Evolutionary conservation across 1,284 basidiomycete species (phyloP).

Genomic region (Leucoagaricus sp.): DNA sequence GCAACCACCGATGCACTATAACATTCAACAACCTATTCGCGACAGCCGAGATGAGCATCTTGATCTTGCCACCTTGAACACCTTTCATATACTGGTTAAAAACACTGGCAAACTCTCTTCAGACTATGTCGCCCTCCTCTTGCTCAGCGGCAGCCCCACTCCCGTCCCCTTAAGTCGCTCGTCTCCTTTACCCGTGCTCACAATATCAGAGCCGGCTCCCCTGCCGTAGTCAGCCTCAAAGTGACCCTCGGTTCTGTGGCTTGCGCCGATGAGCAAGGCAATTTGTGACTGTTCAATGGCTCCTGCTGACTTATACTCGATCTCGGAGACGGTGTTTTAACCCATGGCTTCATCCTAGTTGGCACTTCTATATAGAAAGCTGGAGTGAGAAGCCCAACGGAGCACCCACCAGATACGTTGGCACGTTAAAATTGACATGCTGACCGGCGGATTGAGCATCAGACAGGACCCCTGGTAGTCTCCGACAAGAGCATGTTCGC

Average conservation of each 20-base stretch:
- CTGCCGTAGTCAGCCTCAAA: conserved; percentile 36
- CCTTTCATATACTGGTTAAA: conserved; percentile 46
- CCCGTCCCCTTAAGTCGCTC: conserved; percentile 56
- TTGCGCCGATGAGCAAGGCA: conserved; percentile 48
- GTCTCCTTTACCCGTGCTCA: conserved; percentile 50
- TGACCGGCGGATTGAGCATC: too few species aligned
- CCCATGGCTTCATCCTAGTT: conserved; percentile 42
- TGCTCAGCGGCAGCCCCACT: conserved; percentile 48
- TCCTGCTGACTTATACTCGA: conserved; percentile 48
- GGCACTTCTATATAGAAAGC: conserved; percentile 29
- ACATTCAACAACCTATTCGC: conserved; percentile 40
- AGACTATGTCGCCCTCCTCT: conserved; percentile 56
- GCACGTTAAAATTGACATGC: too few species aligned
- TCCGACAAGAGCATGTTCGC: too few species aligned
- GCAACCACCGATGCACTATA: conserved; percentile 35
- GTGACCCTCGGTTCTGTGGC: conserved; percentile 55
- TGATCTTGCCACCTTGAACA: conserved; percentile 49
- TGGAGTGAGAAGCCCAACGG: too few species aligned
- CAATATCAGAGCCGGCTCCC: conserved; percentile 36
- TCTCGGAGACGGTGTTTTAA: conserved; percentile 33
- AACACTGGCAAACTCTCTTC: conserved; percentile 51
- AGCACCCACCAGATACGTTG: too few species aligned
- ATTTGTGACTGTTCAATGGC: conserved; percentile 48
- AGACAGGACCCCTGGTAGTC: too few species aligned
- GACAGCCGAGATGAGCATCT: conserved; percentile 27